Conservation (phyloP, 352 stramenopile genomes). For the Phytophthora crassamura region DNA sequence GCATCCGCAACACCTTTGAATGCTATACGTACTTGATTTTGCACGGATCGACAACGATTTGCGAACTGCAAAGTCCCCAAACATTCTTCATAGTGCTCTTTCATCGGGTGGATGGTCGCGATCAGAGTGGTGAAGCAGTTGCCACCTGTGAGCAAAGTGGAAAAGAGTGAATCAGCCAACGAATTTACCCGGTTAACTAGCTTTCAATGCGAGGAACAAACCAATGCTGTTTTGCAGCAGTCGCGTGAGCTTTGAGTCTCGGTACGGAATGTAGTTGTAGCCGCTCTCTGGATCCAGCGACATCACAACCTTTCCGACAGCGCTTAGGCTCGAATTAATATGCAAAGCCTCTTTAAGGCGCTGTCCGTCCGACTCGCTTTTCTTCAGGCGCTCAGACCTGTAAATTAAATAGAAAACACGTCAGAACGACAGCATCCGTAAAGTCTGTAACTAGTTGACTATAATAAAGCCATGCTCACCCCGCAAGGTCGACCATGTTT, state of each 20-base stretch:
- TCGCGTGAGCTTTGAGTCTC: slow-evolving; percentile 85
- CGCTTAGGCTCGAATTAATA: slow-evolving; percentile 87
- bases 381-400: slow-evolving; percentile 85
- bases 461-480: slow-evolving; percentile 30
- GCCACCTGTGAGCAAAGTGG: slow-evolving; percentile 51
- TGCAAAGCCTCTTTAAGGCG: slow-evolving; percentile 86
- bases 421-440: background rate
- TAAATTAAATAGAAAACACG: background rate
- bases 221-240: slow-evolving; percentile 88
- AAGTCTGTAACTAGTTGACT: background rate
- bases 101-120: slow-evolving; percentile 90
- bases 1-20: background rate
- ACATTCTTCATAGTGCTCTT: slow-evolving; percentile 91
- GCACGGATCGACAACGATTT: slow-evolving; percentile 90
- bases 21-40: slow-evolving; percentile 73
- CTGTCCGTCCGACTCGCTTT: slow-evolving; percentile 88
- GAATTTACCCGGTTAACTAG: background rate
- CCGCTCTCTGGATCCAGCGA: slow-evolving; percentile 84
- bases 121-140: slow-evolving; percentile 89
- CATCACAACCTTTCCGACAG: slow-evolving; percentile 90
- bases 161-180: background rate
- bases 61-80: slow-evolving; percentile 92
- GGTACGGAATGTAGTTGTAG: slow-evolving; percentile 91
- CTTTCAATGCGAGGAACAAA: slow-evolving; percentile 13
- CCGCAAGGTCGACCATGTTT: slow-evolving; percentile 87